Evolutionary conservation across 352 stramenopile species (phyloP).

Genomic region (Globisporangium abappressorium): DNA sequence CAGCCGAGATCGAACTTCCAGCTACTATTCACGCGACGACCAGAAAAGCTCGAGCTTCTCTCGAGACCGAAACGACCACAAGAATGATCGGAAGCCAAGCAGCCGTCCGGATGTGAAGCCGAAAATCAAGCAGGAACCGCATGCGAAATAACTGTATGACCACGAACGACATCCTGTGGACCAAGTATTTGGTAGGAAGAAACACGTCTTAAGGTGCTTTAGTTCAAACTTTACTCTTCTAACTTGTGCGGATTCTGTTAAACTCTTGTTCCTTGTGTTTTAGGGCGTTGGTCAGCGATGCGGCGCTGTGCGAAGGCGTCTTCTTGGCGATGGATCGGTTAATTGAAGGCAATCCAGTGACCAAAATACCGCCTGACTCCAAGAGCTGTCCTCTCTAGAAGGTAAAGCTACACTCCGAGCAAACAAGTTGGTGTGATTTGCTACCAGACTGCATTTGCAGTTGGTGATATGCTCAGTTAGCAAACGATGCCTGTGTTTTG

Average conservation of each 20-base stretch:
- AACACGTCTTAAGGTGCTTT: neutral
- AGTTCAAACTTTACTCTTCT: neutral
- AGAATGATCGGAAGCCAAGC: conserved; percentile 8
- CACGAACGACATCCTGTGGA: neutral
- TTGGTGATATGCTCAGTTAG: neutral
- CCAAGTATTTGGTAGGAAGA: conserved; percentile 3
- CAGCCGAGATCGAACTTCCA: conserved; percentile 27
- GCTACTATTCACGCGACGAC: conserved; percentile 12
- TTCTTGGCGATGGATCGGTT: neutral
- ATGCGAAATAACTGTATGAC: conserved; percentile 3
- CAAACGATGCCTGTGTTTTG: neutral
- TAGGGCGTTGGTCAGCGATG: neutral
- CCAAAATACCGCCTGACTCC: neutral
- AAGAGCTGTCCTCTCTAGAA: conserved; percentile 6
- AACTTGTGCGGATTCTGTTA: neutral
- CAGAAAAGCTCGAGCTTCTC: conserved; percentile 14
- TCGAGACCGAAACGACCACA: conserved; percentile 12
- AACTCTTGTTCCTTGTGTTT: neutral
- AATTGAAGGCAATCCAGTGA: neutral
- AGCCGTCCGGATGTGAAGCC: conserved; percentile 2
- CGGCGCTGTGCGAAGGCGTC: neutral
- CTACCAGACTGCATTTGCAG: conserved; percentile 1
- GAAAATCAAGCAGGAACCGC: conserved; percentile 17
- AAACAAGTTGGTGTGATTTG: neutral
- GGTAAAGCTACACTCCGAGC: neutral